phyloP scores from a whole-genome alignment of 495 filamentous ascomycete genomes.

The Sabuloglossum arenarium region DNA sequence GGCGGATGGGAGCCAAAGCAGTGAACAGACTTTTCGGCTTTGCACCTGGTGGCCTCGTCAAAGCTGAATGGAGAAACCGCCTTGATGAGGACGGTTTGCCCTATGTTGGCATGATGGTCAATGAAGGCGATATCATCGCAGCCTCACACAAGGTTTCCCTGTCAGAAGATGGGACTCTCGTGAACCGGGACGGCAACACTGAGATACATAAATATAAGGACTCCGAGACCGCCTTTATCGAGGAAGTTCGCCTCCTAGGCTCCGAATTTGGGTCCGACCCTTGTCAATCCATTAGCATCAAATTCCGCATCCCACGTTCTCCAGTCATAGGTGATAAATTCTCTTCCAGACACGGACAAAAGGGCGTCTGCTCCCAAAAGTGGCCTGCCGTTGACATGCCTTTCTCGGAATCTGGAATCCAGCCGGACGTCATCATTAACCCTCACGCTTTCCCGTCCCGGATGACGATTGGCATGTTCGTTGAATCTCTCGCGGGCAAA shows the following conservation, averaged over 20 bases:
- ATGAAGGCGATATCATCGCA: constrained; percentile 63
- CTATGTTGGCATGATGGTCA: constrained; percentile 48
- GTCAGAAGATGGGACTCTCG: constrained; percentile 22
- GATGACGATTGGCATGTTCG: constrained; percentile 99
- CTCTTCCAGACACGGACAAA: constrained; percentile 93
- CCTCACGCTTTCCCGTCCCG: constrained; percentile 99
- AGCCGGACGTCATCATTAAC: constrained; percentile 96
- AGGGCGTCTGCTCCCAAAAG: constrained; percentile 92
- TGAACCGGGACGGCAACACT: constrained; percentile 61
- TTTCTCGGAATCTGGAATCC: constrained; percentile 90
- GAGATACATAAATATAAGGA: constrained; percentile 86
- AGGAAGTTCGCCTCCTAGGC: constrained; percentile 81
- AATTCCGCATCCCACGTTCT: constrained; percentile 72
- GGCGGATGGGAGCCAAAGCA: constrained; percentile 31
- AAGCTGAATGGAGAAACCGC: constrained; percentile 37
- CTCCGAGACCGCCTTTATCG: constrained; percentile 62
- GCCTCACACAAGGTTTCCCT: constrained; percentile 69
- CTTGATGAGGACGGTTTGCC: constrained; percentile 81
- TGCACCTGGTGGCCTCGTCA: constrained; percentile 45
- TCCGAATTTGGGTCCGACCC: constrained; percentile 62
- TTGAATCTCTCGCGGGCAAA: constrained; percentile 93
- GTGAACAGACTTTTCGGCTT: constrained; percentile 70
- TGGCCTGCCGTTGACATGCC: constrained; percentile 93
- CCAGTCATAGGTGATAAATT: constrained; percentile 98
- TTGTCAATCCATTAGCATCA: constrained; percentile 69